Evolutionary conservation across 805 yeast genomes (phyloP).

Genomic region (Maudiozyma barnettii): DNA sequence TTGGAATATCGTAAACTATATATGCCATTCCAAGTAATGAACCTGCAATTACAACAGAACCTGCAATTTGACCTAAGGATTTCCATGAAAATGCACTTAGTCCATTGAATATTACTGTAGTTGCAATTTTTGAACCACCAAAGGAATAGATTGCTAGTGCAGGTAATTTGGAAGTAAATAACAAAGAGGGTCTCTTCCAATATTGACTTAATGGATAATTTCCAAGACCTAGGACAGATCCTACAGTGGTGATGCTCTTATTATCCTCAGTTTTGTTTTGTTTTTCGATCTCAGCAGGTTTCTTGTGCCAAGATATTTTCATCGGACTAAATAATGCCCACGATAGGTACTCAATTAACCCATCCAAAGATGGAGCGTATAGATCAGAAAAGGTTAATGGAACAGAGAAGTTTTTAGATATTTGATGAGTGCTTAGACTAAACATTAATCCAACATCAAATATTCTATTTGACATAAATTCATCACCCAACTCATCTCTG

Average conservation of each 20-base stretch:
- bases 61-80: constrained; percentile 37
- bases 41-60: constrained; percentile 45
- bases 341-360: constrained; percentile 35
- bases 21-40: constrained; percentile 50
- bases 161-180: constrained; percentile 29
- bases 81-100: constrained; percentile 30
- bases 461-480: constrained; percentile 44
- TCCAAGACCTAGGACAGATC: constrained; percentile 13
- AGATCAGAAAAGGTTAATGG: constrained; percentile 63
- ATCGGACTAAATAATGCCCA: constrained; percentile 27
- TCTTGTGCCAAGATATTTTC: background rate
- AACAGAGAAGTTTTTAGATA: constrained; percentile 48
- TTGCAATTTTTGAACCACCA: constrained; percentile 34
- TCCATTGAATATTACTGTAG: constrained; percentile 30
- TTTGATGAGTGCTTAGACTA: constrained; percentile 55
- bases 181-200: constrained; percentile 26
- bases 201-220: constrained; percentile 20
- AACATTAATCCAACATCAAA: constrained; percentile 78
- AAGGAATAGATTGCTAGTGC: constrained; percentile 28
- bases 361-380: constrained; percentile 64
- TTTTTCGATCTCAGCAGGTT: background rate
- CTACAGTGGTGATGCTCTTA: background rate
- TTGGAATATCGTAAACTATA: constrained; percentile 71
- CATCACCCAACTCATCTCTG: constrained; percentile 51
- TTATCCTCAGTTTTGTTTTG: background rate